phyloP scores from a whole-genome alignment of 2,329 filamentous ascomycete genomes.

The Bipolaris zeicola region DNA sequence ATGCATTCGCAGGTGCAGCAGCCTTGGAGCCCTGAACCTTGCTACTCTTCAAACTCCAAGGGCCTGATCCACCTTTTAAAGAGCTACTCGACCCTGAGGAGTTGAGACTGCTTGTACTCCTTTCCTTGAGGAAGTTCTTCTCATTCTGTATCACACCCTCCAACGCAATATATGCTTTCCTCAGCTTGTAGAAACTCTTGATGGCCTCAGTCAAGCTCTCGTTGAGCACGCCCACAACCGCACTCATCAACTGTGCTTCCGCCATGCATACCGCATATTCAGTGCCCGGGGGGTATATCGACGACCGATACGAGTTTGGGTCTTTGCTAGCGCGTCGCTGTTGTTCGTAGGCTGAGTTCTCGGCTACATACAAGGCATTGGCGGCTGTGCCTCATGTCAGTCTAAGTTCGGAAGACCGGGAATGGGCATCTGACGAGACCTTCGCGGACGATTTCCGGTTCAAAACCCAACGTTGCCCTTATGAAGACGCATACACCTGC shows the following conservation, averaged over 20 bases:
- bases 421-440: conserved; percentile 46
- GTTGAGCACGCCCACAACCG: conserved; percentile 85
- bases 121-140: conserved; percentile 59
- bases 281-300: conserved; percentile 79
- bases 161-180: conserved; percentile 84
- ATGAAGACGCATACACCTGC: conserved; percentile 83
- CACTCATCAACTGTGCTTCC: conserved; percentile 85
- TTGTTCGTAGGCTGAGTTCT: conserved; percentile 76
- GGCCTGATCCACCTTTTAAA: conserved; percentile 28
- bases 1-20: conserved; percentile 10
- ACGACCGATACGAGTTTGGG: conserved; percentile 59
- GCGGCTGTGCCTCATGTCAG: conserved; percentile 60
- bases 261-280: conserved; percentile 86
- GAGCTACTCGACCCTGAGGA: conserved; percentile 26
- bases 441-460: conserved; percentile 88
- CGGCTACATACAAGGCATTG: conserved; percentile 72
- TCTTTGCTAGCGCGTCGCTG: conserved; percentile 76
- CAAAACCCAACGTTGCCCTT: conserved; percentile 84
- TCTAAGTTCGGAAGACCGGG: neutral
- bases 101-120: conserved; percentile 42
- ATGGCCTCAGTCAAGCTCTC: conserved; percentile 91
- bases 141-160: conserved; percentile 80
- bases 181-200: conserved; percentile 88
- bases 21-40: conserved; percentile 10
- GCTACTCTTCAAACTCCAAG: conserved; percentile 18